phyloP scores from a whole-genome alignment of 495 filamentous ascomycete genomes.

The Cairneyella variabilis region DNA sequence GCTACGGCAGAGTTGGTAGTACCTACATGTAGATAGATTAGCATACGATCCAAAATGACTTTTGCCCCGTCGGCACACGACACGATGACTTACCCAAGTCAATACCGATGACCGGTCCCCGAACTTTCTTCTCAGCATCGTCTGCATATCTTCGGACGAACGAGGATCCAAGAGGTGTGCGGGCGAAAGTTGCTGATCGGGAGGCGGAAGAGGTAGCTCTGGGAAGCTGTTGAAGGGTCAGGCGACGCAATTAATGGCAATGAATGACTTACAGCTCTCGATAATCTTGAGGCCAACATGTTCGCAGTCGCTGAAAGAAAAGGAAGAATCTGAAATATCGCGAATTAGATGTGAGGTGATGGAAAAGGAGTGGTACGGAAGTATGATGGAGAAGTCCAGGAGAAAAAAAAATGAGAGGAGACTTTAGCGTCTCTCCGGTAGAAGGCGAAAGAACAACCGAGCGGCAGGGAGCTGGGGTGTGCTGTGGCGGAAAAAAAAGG shows the following conservation, averaged over 20 bases:
- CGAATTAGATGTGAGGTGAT: slow-evolving; percentile 35
- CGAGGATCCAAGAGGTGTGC: slow-evolving; percentile 43
- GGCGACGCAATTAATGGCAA: slow-evolving; percentile 13
- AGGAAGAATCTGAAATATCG: slow-evolving; percentile 31
- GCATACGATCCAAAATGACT: slow-evolving; percentile 16
- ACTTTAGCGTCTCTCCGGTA: background rate
- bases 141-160: slow-evolving; percentile 74
- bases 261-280: slow-evolving; percentile 34
- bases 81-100: slow-evolving; percentile 75
- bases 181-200: slow-evolving; percentile 55
- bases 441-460: background rate
- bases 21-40: slow-evolving; percentile 42
- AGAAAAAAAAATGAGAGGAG: slow-evolving; percentile 25
- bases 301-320: slow-evolving; percentile 28
- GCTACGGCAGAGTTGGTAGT: slow-evolving; percentile 99
- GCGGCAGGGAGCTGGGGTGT: background rate
- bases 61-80: background rate
- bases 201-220: slow-evolving; percentile 54
- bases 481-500: slow-evolving; percentile 25
- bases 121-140: slow-evolving; percentile 80
- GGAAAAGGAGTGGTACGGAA: slow-evolving; percentile 30
- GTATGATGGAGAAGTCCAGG: background rate
- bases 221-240: slow-evolving; percentile 53
- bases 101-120: slow-evolving; percentile 96
- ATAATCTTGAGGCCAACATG: slow-evolving; percentile 55